phyloP scores from a whole-genome alignment of 768 basidiomycete genomes.

The Kwoniella pini region DNA sequence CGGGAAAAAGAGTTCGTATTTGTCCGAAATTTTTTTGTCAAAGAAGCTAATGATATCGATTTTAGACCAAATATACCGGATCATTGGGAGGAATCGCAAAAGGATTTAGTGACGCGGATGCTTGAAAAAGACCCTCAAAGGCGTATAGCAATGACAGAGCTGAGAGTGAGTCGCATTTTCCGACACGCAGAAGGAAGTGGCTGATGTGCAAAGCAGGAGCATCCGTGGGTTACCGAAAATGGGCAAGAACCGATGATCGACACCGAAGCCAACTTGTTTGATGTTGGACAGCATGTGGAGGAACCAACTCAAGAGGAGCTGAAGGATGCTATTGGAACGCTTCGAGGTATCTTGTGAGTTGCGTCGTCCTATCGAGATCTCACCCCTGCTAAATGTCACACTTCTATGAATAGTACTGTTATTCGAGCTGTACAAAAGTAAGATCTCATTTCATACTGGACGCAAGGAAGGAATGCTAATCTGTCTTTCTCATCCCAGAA shows the following conservation, averaged over 20 bases:
- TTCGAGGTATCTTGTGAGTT: constrained; percentile 52
- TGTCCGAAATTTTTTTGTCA: neutral
- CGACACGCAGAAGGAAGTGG: too few species aligned
- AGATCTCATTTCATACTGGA: constrained; percentile 1
- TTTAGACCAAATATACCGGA: constrained; percentile 42
- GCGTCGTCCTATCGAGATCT: too few species aligned
- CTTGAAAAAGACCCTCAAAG: constrained; percentile 38
- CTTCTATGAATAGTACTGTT: constrained; percentile 40
- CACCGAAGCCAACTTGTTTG: constrained; percentile 45
- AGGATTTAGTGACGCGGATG: constrained; percentile 18
- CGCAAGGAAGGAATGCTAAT: too few species aligned
- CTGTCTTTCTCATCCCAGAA: too few species aligned
- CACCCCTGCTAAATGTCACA: too few species aligned
- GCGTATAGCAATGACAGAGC: constrained; percentile 40
- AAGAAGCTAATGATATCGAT: neutral
- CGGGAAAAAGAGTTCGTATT: constrained; percentile 43
- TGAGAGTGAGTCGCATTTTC: constrained; percentile 43
- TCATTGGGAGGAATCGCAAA: constrained; percentile 40
- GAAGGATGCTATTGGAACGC: constrained; percentile 42
- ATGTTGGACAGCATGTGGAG: constrained; percentile 50
- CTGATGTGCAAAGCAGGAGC: constrained; percentile 28
- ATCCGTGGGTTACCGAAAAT: constrained; percentile 49
- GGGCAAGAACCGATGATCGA: constrained; percentile 49
- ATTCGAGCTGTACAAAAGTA: constrained; percentile 53
- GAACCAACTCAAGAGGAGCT: constrained; percentile 54